Base-by-base conservation (phyloP, 805 yeast species). In the Pichia nanzhaoensis region DNA sequence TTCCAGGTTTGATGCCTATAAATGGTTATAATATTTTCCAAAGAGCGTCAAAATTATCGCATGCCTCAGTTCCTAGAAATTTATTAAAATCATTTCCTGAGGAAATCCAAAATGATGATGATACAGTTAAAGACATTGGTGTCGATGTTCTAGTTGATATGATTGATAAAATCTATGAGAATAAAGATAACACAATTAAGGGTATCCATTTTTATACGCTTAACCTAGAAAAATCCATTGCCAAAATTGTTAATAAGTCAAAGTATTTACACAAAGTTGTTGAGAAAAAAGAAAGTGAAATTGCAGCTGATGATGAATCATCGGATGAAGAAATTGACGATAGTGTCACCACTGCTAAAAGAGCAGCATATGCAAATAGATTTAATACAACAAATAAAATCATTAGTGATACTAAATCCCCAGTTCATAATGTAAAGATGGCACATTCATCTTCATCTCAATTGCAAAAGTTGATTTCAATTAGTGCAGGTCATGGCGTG, bases 121-220 rank as follows among this genome's bases (percentile, higher is more conserved):
- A 86, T 62, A 74, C 74, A 53, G 93, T 93, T 30, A 86, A 86
- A 60, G 74, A 77, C 18, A 71, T 87, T 40, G 97, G 97, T 58
- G 87, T 90, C n/a, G 77, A 82, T 16, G 66, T 86, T 9, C 52
- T 90, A 46, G 70, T 74, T 20, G 78, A 82, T 20, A 79, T 87
- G 45, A 74, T 90, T 36, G 70, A 76, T 27, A 67, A 71, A 42
- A 72, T 89, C 22, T 70, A 75, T 55, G 53, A 64, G 2, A 69
- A 71, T 39, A 77, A 89, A 0, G 59, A 71, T 21, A 77, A 78
- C 12, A 67, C 81, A 39, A 68, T 84, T n/a, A 77, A 76, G 49
- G 95, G 96, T 2, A 83, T 84, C 67, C 99, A 93, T 63, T 89
- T 93, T 63, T 93, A 91, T 61, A 85, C 96, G 0, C 74, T 93